Percentiles rank a stretch among this genome's conserved stretches.
These are phyloP conservation scores for Phascolomyces articulosus DNA, from an alignment of 371 early-diverging fungal genomes.

Conservation along the genomic window DNA sequence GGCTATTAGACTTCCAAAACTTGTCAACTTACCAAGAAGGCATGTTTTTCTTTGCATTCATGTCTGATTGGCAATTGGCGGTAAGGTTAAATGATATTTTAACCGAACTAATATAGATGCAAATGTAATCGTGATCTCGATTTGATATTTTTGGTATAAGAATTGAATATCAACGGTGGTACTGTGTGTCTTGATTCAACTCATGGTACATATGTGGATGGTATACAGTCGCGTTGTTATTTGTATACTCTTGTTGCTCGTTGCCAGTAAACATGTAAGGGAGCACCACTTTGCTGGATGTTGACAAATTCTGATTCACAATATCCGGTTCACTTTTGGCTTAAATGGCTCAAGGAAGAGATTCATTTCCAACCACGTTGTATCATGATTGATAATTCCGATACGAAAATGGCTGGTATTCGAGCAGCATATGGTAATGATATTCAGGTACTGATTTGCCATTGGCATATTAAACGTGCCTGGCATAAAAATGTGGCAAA, in stretches of 20 bases:
- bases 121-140: no score
- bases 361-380: neutral
- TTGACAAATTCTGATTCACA: slow-evolving; percentile 12
- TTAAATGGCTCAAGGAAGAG: slow-evolving; percentile 9
- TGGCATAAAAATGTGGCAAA: slow-evolving; percentile 11
- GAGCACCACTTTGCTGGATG: slow-evolving; percentile 14
- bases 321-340: slow-evolving; percentile 6
- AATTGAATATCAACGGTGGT: neutral
- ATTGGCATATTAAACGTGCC: slow-evolving; percentile 11
- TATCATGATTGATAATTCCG: slow-evolving; percentile 15
- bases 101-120: neutral
- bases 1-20: neutral
- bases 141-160: neutral
- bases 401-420: slow-evolving; percentile 15
- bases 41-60: slow-evolving; percentile 13
- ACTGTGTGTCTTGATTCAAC: slow-evolving; percentile 10
- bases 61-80: slow-evolving; percentile 8
- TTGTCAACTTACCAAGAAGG: slow-evolving; percentile 1
- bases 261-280: slow-evolving; percentile 9
- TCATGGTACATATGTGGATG: slow-evolving; percentile 8
- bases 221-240: neutral
- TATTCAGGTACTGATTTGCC: slow-evolving; percentile 3
- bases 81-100: neutral
- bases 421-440: slow-evolving; percentile 1
- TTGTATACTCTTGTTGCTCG: slow-evolving; percentile 1